These are phyloP conservation scores for Suhomyces vadensis DNA, from an alignment of 805 yeast genomes.

Conservation along the genomic window DNA sequence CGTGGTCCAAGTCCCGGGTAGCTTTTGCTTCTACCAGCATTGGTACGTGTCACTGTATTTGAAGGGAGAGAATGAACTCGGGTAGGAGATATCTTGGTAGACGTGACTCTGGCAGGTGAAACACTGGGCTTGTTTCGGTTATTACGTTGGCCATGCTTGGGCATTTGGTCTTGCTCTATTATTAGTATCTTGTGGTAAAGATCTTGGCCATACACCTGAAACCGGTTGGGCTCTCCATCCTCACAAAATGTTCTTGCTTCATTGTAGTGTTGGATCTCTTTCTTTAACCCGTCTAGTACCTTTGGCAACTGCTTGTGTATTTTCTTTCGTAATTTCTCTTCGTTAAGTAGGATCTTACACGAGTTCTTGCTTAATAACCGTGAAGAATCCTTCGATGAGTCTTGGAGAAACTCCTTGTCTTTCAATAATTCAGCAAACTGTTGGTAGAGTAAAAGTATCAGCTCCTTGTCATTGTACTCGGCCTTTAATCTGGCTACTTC, in stretches of 20 bases:
- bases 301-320: conserved; percentile 69
- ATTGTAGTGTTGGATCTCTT: conserved; percentile 52
- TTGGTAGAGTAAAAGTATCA: conserved; percentile 56
- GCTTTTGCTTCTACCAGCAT: neutral
- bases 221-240: conserved; percentile 12
- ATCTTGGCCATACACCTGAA: conserved; percentile 48
- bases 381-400: conserved; percentile 76
- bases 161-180: conserved; percentile 27
- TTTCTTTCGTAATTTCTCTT: conserved; percentile 72
- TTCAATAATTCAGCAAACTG: conserved; percentile 54
- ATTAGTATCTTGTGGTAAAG: conserved; percentile 40
- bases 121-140: neutral
- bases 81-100: neutral
- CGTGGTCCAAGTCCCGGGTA: neutral
- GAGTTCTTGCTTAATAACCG: conserved; percentile 73
- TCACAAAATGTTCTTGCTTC: conserved; percentile 16
- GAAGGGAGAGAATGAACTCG: neutral
- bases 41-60: neutral
- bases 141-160: neutral
- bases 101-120: neutral
- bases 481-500: conserved; percentile 56
- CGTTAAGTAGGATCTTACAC: conserved; percentile 75
- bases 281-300: conserved; percentile 52
- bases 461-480: conserved; percentile 51
- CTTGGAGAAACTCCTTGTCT: conserved; percentile 64